A percentile compares a stretch with the other conserved stretches of the same genome.
Conservation (phyloP, 2,329 filamentous ascomycete species). For the Didymella lethalis region DNA sequence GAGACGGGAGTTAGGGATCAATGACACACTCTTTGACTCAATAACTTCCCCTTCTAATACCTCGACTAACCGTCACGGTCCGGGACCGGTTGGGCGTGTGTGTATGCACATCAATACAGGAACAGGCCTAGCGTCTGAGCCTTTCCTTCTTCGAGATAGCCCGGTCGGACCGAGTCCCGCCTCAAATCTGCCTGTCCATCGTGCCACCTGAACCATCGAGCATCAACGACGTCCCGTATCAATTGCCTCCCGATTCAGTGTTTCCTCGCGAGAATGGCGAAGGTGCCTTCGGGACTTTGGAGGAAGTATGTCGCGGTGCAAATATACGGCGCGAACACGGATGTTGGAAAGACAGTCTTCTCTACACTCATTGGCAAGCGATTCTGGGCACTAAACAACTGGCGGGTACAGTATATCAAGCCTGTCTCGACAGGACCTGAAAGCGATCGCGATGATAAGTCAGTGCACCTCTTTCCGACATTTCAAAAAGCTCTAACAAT, state of each 20-base stretch:
- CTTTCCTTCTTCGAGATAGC: conserved; percentile 4
- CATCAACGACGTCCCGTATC: conserved; percentile 2
- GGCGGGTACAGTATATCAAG: conserved; percentile 72
- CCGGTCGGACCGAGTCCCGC: neutral
- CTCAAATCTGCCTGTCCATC: conserved; percentile 5
- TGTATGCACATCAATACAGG: conserved; percentile 19
- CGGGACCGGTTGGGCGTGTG: conserved; percentile 20
- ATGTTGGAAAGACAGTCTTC: conserved; percentile 84
- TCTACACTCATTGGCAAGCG: conserved; percentile 70
- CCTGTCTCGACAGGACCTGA: conserved; percentile 79
- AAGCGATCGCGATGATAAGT: conserved; percentile 75
- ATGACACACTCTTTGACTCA: conserved; percentile 19
- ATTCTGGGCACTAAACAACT: conserved; percentile 26
- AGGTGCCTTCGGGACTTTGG: conserved; percentile 69
- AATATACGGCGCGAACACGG: conserved; percentile 83
- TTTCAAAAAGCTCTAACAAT: conserved; percentile 1
- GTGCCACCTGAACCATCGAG: neutral
- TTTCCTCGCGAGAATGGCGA: conserved; percentile 42
- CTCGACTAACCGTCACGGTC: conserved; percentile 24
- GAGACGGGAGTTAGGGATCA: conserved; percentile 6
- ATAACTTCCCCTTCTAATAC: conserved; percentile 4
- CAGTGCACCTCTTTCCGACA: conserved; percentile 26
- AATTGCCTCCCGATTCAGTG: conserved; percentile 7
- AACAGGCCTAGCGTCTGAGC: conserved; percentile 4
- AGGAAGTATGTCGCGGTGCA: conserved; percentile 74